Evolutionary conservation across 371 early-diverging fungal genomes (phyloP).

Genomic region (Circinella minor): DNA sequence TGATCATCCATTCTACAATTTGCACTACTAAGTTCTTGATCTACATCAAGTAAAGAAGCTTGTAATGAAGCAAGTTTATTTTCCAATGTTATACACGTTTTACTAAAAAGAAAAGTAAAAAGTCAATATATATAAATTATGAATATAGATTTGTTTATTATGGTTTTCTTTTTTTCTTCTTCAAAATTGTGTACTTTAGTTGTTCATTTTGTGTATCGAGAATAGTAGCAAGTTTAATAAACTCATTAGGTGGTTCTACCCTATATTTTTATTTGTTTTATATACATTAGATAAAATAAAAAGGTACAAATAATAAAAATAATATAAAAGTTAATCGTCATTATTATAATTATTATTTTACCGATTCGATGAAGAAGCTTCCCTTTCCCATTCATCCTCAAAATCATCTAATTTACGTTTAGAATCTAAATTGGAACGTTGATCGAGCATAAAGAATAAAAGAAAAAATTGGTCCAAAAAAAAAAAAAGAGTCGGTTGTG

Average conservation of each 20-base stretch:
- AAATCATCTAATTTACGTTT: conserved; percentile 18
- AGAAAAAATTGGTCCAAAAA: background rate
- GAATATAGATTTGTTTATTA: background rate
- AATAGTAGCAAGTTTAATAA: background rate
- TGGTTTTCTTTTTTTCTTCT: background rate
- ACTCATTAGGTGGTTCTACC: conserved; percentile 10
- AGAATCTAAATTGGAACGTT: background rate
- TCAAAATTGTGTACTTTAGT: conserved; percentile 8
- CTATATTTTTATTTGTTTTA: background rate
- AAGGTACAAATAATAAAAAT: background rate
- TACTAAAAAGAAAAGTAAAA: background rate
- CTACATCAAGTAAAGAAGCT: conserved; percentile 6
- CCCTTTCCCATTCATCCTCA: conserved; percentile 16
- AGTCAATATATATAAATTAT: background rate
- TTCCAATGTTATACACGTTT: conserved; percentile 12
- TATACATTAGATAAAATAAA: background rate
- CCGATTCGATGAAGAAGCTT: conserved; percentile 15
- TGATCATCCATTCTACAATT: conserved; percentile 14
- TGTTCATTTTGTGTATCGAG: conserved; percentile 15
- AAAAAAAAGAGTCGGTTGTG: background rate
- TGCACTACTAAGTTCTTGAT: conserved; percentile 15
- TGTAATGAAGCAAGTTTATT: conserved; percentile 6
- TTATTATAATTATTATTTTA: background rate
- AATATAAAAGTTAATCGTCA: background rate
- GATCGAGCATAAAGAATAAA: background rate